Conservation (phyloP, 2,329 filamentous ascomycete species). For the Nigrograna mackinnonii region DNA sequence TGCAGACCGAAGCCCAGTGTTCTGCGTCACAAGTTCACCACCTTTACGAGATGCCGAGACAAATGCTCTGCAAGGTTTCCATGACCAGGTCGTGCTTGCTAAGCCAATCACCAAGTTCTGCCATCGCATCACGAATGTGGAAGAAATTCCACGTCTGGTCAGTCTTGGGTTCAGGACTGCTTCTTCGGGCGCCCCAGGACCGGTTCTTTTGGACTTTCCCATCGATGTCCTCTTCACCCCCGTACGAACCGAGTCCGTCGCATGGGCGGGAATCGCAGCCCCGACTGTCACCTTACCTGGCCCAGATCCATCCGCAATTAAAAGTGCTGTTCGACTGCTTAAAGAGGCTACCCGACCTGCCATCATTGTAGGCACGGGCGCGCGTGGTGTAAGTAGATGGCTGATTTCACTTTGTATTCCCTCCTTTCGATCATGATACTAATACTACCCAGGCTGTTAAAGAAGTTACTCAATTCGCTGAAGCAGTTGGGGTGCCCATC, state of each 20-base stretch:
- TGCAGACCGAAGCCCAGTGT: constrained; percentile 49
- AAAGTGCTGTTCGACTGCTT: constrained; percentile 34
- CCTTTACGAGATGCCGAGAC: constrained; percentile 51
- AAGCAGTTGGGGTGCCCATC: constrained; percentile 41
- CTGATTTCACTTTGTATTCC: neutral
- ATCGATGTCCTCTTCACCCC: constrained; percentile 49
- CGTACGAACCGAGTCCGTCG: constrained; percentile 38
- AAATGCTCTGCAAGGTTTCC: constrained; percentile 51
- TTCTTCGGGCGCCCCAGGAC: constrained; percentile 45
- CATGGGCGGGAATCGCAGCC: constrained; percentile 46
- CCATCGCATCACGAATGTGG: constrained; percentile 48
- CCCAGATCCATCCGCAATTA: constrained; percentile 40
- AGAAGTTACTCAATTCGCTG: constrained; percentile 35
- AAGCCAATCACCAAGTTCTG: constrained; percentile 51
- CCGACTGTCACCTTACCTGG: constrained; percentile 37
- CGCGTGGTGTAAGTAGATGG: constrained; percentile 20
- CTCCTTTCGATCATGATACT: neutral
- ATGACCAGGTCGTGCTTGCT: constrained; percentile 50
- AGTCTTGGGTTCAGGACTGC: constrained; percentile 46
- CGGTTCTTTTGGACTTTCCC: constrained; percentile 43
- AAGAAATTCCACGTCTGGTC: constrained; percentile 51
- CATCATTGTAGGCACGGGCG: constrained; percentile 48
- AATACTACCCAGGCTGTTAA: constrained; percentile 30
- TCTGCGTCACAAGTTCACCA: constrained; percentile 50
- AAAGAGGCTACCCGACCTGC: constrained; percentile 42